Base-by-base conservation (phyloP, 2,329 filamentous ascomycete species). In the Aspergillus neoniger region DNA sequence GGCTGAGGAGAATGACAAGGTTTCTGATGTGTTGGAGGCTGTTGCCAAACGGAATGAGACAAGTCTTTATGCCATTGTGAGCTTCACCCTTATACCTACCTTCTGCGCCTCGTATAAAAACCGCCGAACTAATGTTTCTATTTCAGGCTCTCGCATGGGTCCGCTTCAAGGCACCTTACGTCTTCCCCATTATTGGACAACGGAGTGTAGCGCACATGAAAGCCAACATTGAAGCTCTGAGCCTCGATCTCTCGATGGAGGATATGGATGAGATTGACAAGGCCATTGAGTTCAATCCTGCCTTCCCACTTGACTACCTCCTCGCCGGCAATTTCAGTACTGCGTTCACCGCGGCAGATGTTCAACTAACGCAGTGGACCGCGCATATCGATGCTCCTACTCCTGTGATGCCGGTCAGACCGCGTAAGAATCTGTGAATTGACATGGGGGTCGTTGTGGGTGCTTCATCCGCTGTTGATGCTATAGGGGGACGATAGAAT, bases 191-290 rank as follows among this genome's bases (percentile, higher is more conserved):
- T 50, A 68, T 86, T 10, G 84, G 83, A 2, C 81, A 81, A 0
- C 73, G 82, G 12, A 85, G 81, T 66, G 67, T 83, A 28, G 81
- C 84, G 65, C 83, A 86, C 58, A 67, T 86, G 9, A 68, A 79
- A 58, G 77, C 79, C 15, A 88, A 87, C 67, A 85, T 88, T 60
- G 77, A 83, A 67, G 85, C 83, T 0, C 67, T 88, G 58, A 77
- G 70, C 4, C 69, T 88, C 36, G 67, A 74, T 19, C 73, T 88
- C 57, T 81, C 79, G 0, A 76, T 82, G 2, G 79, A 83, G 15
- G 84, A 88, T 61, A 76, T 88, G 14, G 71, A 77, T 41, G 79
- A 82, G 62, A 83, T 88, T 59, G 85, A 88, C 63, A 71, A 69
- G 2, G 80, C 82, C 12, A 74, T 76, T 50, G 69, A 77, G 5